These are phyloP conservation scores for Nothophaeocryptopus gaeumannii DNA, from an alignment of 2,329 filamentous ascomycete species.

Conservation along the genomic window DNA sequence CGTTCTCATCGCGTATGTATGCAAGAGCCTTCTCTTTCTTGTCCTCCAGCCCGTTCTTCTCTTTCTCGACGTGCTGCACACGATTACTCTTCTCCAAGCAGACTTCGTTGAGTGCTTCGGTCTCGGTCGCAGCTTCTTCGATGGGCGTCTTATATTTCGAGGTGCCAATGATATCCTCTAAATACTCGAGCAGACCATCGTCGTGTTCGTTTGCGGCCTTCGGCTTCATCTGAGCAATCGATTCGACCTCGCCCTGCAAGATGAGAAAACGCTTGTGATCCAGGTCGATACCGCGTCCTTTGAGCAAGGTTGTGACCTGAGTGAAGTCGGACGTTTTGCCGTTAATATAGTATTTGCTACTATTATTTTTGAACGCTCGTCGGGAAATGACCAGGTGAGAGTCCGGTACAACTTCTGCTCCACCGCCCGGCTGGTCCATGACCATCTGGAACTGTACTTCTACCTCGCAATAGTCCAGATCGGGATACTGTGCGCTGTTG, in stretches of 20 bases:
- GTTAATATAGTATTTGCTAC: constrained; percentile 98
- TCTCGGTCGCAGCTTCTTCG: constrained; percentile 85
- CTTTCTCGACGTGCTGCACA: constrained; percentile 96
- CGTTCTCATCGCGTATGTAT: constrained; percentile 89
- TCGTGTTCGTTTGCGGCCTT: constrained; percentile 95
- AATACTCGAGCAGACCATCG: constrained; percentile 90
- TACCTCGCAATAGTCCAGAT: constrained; percentile 89
- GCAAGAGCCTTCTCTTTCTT: constrained; percentile 94
- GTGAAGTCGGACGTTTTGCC: constrained; percentile 87
- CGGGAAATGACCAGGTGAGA: constrained; percentile 85
- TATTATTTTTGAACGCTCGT: constrained; percentile 94
- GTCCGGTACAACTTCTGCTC: constrained; percentile 73
- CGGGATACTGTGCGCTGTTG: constrained; percentile 83
- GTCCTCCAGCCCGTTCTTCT: constrained; percentile 86
- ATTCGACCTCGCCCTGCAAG: constrained; percentile 95
- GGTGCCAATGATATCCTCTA: constrained; percentile 97
- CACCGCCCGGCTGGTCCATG: constrained; percentile 76
- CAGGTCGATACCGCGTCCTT: constrained; percentile 85
- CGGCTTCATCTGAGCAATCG: constrained; percentile 98
- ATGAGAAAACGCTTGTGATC: constrained; percentile 99
- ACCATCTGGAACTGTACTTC: constrained; percentile 96
- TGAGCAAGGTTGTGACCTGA: constrained; percentile 79
- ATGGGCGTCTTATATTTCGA: constrained; percentile 98
- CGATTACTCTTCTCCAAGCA: constrained; percentile 93
- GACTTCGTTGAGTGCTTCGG: constrained; percentile 89